Evolutionary conservation across 1,139 yeast species (phyloP).

Genomic region (Pichia terricola): DNA sequence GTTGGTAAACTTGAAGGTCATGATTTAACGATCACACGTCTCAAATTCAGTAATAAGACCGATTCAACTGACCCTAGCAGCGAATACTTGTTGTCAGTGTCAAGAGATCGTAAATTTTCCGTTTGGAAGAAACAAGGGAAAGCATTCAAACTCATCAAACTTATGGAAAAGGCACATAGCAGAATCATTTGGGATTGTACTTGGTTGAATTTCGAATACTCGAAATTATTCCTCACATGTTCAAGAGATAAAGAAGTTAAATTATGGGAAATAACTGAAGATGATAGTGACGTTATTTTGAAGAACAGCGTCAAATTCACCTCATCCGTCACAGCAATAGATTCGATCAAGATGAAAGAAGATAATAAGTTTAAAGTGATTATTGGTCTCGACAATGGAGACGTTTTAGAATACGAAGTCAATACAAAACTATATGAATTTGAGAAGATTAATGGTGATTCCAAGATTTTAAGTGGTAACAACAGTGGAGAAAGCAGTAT

Average conservation of each 20-base stretch:
- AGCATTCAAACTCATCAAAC: slow-evolving; percentile 35
- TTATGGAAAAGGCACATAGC: slow-evolving; percentile 66
- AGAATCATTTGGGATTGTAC: slow-evolving; percentile 95
- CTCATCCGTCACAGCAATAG: slow-evolving; percentile 67
- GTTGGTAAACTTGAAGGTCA: slow-evolving; percentile 49
- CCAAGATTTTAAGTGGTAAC: slow-evolving; percentile 25
- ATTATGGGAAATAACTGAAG: slow-evolving; percentile 47
- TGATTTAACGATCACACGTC: slow-evolving; percentile 73
- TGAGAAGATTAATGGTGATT: slow-evolving; percentile 14
- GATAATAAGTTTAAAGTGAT: slow-evolving; percentile 34
- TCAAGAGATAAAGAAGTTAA: slow-evolving; percentile 80
- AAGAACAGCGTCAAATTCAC: slow-evolving; percentile 31
- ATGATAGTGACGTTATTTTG: slow-evolving; percentile 22
- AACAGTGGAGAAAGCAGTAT: slow-evolving; percentile 55
- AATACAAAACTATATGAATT: slow-evolving; percentile 22
- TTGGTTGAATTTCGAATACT: slow-evolving; percentile 50
- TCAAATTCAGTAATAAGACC: slow-evolving; percentile 43
- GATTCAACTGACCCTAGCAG: slow-evolving; percentile 13
- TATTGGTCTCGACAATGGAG: slow-evolving; percentile 69
- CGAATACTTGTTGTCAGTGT: slow-evolving; percentile 60
- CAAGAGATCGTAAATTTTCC: slow-evolving; percentile 83
- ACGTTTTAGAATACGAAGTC: slow-evolving; percentile 28
- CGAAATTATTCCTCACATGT: slow-evolving; percentile 56
- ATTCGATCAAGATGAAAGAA: slow-evolving; percentile 33
- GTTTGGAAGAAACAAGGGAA: slow-evolving; percentile 49